Evolutionary conservation across 2,329 filamentous ascomycete species (phyloP).

Genomic region (Teratosphaeria pseudoeucalypti): DNA sequence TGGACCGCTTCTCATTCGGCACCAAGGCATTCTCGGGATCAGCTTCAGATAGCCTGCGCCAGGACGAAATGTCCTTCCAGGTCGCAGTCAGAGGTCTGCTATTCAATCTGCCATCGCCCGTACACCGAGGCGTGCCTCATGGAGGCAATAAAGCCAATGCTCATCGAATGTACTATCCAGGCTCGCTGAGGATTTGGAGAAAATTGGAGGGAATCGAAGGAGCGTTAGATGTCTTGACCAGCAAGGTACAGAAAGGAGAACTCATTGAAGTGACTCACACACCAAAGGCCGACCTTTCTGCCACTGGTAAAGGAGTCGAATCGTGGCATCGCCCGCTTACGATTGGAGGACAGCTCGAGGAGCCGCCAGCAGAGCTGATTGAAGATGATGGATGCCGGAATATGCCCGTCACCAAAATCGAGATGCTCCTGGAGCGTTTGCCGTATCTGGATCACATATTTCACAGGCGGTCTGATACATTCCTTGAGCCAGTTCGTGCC

Average conservation of each 20-base stretch:
- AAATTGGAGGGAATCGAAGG: slow-evolving; percentile 71
- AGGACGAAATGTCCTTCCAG: slow-evolving; percentile 92
- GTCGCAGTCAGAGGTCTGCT: slow-evolving; percentile 77
- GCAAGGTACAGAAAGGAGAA: slow-evolving; percentile 40
- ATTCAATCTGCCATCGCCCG: slow-evolving; percentile 75
- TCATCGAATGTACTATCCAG: slow-evolving; percentile 87
- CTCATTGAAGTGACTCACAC: not conserved
- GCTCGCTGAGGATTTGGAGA: slow-evolving; percentile 72
- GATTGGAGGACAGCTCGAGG: not conserved
- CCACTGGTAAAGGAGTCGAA: slow-evolving; percentile 8
- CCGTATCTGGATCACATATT: slow-evolving; percentile 70
- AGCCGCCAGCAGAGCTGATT: not conserved
- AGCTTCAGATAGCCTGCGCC: slow-evolving; percentile 63
- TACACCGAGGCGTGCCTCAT: slow-evolving; percentile 48
- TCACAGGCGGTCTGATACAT: slow-evolving; percentile 19
- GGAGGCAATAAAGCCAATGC: slow-evolving; percentile 41
- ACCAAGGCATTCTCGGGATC: slow-evolving; percentile 39
- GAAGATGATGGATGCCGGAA: not conserved
- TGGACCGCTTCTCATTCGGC: slow-evolving; percentile 58
- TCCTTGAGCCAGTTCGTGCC: slow-evolving; percentile 56
- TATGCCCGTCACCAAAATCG: slow-evolving; percentile 47
- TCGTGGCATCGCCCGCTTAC: slow-evolving; percentile 13
- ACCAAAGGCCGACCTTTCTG: not conserved
- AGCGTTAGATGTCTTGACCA: slow-evolving; percentile 59
- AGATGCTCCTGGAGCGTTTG: slow-evolving; percentile 73